These are phyloP conservation scores for Lecanicillium sp. DNA, from an alignment of 2,329 filamentous ascomycete genomes.

Conservation along the genomic window DNA sequence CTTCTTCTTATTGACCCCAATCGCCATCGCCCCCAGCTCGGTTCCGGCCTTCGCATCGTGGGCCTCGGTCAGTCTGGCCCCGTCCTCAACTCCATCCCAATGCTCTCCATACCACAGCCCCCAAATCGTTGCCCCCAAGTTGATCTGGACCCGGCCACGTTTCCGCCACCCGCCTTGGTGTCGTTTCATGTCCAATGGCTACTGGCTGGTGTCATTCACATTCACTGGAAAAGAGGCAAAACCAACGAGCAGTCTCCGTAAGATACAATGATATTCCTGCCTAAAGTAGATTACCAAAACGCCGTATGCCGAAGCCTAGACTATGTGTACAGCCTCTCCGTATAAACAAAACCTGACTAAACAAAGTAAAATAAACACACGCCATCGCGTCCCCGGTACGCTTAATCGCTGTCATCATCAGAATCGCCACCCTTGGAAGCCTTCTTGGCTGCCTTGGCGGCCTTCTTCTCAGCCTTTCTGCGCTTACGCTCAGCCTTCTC, in stretches of 20 bases:
- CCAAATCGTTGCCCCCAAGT: too few relatives aligned
- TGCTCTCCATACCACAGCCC: too few relatives aligned
- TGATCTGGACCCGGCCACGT: too few relatives aligned
- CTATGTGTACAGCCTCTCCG: slow-evolving; percentile 7
- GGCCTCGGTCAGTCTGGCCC: too few relatives aligned
- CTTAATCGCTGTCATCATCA: slow-evolving; percentile 46
- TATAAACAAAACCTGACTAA: slow-evolving; percentile 3
- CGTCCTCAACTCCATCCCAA: too few relatives aligned
- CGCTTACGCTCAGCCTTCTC: slow-evolving; percentile 56
- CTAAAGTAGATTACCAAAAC: slow-evolving; percentile 7
- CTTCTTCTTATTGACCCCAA: too few relatives aligned
- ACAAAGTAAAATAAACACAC: background rate
- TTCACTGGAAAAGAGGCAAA: too few relatives aligned
- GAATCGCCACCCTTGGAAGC: slow-evolving; percentile 41
- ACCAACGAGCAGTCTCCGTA: background rate
- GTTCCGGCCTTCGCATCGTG: too few relatives aligned
- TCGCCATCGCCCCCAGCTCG: too few relatives aligned
- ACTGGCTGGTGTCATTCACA: too few relatives aligned
- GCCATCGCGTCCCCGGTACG: slow-evolving; percentile 11
- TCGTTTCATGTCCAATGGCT: too few relatives aligned
- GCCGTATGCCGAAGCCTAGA: slow-evolving; percentile 7
- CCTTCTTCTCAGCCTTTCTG: slow-evolving; percentile 54
- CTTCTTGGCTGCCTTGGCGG: slow-evolving; percentile 49
- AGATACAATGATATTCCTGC: slow-evolving; percentile 7
- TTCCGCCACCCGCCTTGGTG: too few relatives aligned